Conservation (phyloP, 805 yeast species). For the Candida maesae region DNA sequence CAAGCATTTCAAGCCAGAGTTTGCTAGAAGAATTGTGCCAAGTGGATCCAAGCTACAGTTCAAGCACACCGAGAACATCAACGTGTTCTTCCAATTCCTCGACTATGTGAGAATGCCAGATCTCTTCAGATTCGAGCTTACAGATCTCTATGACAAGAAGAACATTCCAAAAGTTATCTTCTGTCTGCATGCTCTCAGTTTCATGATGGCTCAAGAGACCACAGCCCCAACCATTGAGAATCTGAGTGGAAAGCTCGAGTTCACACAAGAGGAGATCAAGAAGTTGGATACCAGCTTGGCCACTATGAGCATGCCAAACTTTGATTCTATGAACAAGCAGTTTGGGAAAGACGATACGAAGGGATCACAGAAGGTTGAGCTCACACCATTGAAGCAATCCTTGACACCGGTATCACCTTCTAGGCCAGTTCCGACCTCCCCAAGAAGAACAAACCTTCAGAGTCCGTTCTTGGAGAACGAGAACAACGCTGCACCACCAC, state of each 20-base stretch:
- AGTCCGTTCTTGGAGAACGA: constrained; percentile 22
- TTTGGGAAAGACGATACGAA: constrained; percentile 30
- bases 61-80: constrained; percentile 90
- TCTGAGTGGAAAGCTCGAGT: constrained; percentile 57
- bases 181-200: constrained; percentile 85
- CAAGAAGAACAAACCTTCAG: constrained; percentile 5
- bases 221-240: constrained; percentile 58
- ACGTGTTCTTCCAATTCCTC: constrained; percentile 69
- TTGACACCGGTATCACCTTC: constrained; percentile 6
- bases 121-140: constrained; percentile 82
- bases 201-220: constrained; percentile 53
- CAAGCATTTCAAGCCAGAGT: constrained; percentile 62
- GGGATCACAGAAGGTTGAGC: constrained; percentile 19
- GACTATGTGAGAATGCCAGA: constrained; percentile 76
- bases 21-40: constrained; percentile 50
- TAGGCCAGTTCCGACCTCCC: constrained; percentile 2
- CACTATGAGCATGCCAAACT: constrained; percentile 75
- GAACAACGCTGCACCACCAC: constrained; percentile 1
- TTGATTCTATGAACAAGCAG: constrained; percentile 48
- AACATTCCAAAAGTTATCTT: constrained; percentile 92
- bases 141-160: constrained; percentile 88
- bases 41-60: constrained; percentile 64
- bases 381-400: constrained; percentile 10
- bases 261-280: constrained; percentile 64
- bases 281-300: constrained; percentile 62